These are phyloP conservation scores for Aspergillus ellipticus DNA, from an alignment of 495 filamentous ascomycete genomes.

Conservation along the genomic window DNA sequence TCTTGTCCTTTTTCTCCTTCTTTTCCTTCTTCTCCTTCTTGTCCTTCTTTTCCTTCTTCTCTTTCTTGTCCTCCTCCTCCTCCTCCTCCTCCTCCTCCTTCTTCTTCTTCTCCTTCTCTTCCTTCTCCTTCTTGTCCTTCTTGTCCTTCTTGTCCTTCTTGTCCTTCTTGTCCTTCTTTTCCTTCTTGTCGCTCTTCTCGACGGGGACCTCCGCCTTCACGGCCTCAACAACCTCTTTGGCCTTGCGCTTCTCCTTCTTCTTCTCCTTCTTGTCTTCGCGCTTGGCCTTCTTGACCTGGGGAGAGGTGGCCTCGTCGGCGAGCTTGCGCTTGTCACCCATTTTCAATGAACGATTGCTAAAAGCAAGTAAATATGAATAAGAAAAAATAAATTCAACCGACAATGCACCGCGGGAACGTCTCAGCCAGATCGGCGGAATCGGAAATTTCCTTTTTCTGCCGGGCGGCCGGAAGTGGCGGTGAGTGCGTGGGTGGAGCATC, in stretches of 20 bases:
- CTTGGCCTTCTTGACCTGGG: conserved; percentile 41
- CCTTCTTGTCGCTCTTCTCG: conserved; percentile 20
- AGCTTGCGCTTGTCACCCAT: conserved; percentile 49
- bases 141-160: conserved; percentile 23
- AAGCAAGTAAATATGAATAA: background rate
- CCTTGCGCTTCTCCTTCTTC: conserved; percentile 26
- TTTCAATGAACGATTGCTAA: background rate
- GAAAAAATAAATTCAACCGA: background rate
- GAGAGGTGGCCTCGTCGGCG: conserved; percentile 28
- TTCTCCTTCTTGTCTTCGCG: conserved; percentile 32
- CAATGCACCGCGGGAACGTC: background rate
- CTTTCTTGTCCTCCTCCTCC: conserved; percentile 12
- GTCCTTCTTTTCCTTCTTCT: conserved; percentile 18
- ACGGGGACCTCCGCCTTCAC: no score
- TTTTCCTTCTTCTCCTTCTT: conserved; percentile 8
- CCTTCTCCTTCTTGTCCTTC: conserved; percentile 18
- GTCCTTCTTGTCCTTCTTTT: conserved; percentile 20
- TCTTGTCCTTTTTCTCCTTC: conserved; percentile 14
- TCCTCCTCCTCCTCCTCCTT: conserved; percentile 16
- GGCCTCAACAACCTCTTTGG: conserved; percentile 14
- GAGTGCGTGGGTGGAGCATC: background rate
- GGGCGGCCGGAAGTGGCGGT: conserved; percentile 9
- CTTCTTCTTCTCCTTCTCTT: conserved; percentile 13
- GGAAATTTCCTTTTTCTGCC: conserved; percentile 22
- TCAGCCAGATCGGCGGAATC: conserved; percentile 13